These are phyloP conservation scores for Hypsizygus marmoreus DNA, from an alignment of 768 basidiomycete species.

Conservation along the genomic window DNA sequence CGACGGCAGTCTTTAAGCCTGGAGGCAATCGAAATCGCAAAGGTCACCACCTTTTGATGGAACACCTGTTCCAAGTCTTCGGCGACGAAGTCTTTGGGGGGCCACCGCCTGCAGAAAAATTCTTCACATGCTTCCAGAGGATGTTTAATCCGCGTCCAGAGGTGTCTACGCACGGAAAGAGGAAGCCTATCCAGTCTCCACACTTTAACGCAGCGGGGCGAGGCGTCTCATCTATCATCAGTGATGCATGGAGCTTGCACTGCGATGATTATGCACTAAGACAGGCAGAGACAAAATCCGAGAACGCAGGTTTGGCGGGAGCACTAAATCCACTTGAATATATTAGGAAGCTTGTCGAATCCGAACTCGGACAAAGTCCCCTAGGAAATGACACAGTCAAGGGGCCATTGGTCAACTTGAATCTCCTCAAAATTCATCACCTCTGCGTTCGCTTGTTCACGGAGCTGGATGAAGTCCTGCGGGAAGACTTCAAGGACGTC, in stretches of 20 bases:
- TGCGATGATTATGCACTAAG: background rate
- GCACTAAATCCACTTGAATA: background rate
- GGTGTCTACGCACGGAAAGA: background rate
- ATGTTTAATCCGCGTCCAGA: constrained; percentile 6
- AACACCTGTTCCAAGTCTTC: constrained; percentile 3
- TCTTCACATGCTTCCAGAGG: constrained; percentile 1
- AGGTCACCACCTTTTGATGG: background rate
- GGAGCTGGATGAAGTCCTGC: constrained; percentile 2
- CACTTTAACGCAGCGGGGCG: background rate
- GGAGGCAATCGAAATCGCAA: background rate
- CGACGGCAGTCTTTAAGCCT: background rate
- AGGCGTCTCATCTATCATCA: background rate
- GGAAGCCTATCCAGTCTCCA: background rate
- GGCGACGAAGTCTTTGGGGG: constrained; percentile 7
- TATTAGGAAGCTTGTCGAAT: constrained; percentile 1
- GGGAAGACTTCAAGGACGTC: background rate
- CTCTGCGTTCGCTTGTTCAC: constrained; percentile 10
- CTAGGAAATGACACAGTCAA: background rate
- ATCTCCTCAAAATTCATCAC: constrained; percentile 11
- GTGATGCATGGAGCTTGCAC: constrained; percentile 2
- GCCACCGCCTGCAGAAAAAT: constrained; percentile 4
- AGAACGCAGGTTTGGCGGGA: too few species aligned
- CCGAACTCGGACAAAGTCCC: background rate
- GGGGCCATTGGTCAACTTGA: constrained; percentile 11
- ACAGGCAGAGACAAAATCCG: too few species aligned